Base-by-base conservation (phyloP, 73 alveolate species). In the Paramecium bursaria region DNA sequence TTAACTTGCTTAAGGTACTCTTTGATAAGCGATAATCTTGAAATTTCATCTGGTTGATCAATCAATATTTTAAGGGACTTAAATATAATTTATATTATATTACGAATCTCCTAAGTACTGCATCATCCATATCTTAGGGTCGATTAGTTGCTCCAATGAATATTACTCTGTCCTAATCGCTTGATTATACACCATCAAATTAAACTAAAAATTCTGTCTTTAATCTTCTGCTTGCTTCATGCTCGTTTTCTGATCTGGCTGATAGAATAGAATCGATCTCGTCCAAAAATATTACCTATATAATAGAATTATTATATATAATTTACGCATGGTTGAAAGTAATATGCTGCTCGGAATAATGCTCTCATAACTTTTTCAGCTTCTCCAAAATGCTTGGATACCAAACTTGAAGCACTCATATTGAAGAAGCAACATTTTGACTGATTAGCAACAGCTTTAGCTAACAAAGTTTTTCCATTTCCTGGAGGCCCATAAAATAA, bases 401-500 rank as follows among this genome's bases (percentile, higher is more conserved):
- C 94, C 49, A 96, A 74, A 1, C 96, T 87, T 17, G 97, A 85
- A 1, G 99, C 96, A 51, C 96, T 79, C 11, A 96, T 92, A 82
- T 94, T 96, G 74, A 93, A 96, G 87, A 96, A 96, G 5, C 98
- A 93, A 10, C 98, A 88, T 75, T 95, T 90, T 2, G 95, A 85
- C 85, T 86, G 76, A 53, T 92, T 82, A 0, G 97, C 98, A 4
- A 94, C 94, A 5, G 99, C 99, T 75, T 95, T 97, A 3, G 99
- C 99, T 29, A 96, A 94, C 86, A 96, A 55, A 1, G 99, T 96
- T 75, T 97, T 97, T 0, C 99, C 99, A 35, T 99, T 97, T 25
- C 99, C 99, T 4, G 99, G 99, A 21, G 99, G 99, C 1, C 99
- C 99, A 87, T 94, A 97, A 61, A 97, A 90, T 27, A 97, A 74